Conservation (phyloP, 2,329 filamentous ascomycete genomes). For the Colletotrichum eleusines region DNA sequence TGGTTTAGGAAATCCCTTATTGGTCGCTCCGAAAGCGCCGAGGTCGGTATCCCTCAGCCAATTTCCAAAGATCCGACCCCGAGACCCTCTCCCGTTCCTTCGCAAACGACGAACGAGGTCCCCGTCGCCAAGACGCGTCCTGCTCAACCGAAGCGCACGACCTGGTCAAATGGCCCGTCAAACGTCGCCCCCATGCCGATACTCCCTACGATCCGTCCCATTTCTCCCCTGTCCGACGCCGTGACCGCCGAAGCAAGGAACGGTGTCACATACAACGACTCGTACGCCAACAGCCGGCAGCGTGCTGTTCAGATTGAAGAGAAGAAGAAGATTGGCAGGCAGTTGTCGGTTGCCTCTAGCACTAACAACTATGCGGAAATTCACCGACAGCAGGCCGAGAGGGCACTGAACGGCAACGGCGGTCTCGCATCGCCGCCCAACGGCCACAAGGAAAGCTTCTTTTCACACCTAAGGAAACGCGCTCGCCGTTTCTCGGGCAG, state of each 20-base stretch:
- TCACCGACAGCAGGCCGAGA: slow-evolving; percentile 91
- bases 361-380: slow-evolving; percentile 93
- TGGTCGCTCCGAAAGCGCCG: slow-evolving; percentile 77
- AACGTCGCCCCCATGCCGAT: slow-evolving; percentile 94
- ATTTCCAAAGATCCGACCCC: slow-evolving; percentile 62
- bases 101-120: slow-evolving; percentile 56
- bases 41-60: slow-evolving; percentile 64
- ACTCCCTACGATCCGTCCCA: slow-evolving; percentile 90
- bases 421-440: slow-evolving; percentile 81
- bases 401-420: slow-evolving; percentile 85
- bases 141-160: slow-evolving; percentile 82
- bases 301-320: slow-evolving; percentile 58
- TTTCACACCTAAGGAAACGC: slow-evolving; percentile 94
- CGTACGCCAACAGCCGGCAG: slow-evolving; percentile 52
- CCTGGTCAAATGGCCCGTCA: slow-evolving; percentile 87
- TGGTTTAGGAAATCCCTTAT: slow-evolving; percentile 98
- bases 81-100: slow-evolving; percentile 59
- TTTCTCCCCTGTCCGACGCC: slow-evolving; percentile 95
- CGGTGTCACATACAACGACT: slow-evolving; percentile 64
- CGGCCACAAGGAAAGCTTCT: slow-evolving; percentile 94
- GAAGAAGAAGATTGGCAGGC: slow-evolving; percentile 93
- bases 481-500: slow-evolving; percentile 92
- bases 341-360: slow-evolving; percentile 91
- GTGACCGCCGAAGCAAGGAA: slow-evolving; percentile 90
- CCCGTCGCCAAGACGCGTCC: slow-evolving; percentile 61